These are phyloP conservation scores for Thielaviopsis populi DNA, from an alignment of 2,329 filamentous ascomycete genomes.

Conservation along the genomic window DNA sequence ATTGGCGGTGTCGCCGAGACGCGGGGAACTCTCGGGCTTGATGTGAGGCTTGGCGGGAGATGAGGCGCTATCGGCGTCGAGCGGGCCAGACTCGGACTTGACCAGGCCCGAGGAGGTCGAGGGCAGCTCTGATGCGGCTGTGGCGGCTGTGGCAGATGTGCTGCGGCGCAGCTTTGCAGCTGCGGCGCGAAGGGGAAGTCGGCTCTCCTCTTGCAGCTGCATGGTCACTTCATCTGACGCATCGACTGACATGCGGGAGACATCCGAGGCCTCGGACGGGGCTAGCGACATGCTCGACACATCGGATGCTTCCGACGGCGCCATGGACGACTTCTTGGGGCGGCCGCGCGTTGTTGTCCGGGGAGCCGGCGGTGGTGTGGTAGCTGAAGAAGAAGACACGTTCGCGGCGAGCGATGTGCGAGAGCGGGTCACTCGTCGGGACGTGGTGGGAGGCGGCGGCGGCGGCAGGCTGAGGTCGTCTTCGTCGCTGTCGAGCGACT, in stretches of 20 bases:
- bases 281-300: neutral
- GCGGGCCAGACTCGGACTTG: constrained; percentile 9
- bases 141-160: neutral
- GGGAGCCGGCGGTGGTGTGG: neutral
- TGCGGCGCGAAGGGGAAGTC: constrained; percentile 2
- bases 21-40: constrained; percentile 9
- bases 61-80: constrained; percentile 1
- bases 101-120: too few species aligned
- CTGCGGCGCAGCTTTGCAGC: neutral
- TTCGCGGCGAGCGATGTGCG: constrained; percentile 1
- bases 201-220: constrained; percentile 11
- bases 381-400: neutral
- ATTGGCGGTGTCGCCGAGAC: constrained; percentile 33
- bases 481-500: constrained; percentile 6
- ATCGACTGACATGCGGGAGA: constrained; percentile 2
- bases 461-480: constrained; percentile 5
- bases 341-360: neutral
- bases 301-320: neutral
- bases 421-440: constrained; percentile 23
- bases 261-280: neutral
- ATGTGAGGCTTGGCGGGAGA: constrained; percentile 9
- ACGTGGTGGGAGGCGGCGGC: neutral
- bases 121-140: too few species aligned
- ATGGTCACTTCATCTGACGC: constrained; percentile 13
- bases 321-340: neutral